phyloP scores from a whole-genome alignment of 805 yeast genomes.

The Wickerhamiella allomyrinae region DNA sequence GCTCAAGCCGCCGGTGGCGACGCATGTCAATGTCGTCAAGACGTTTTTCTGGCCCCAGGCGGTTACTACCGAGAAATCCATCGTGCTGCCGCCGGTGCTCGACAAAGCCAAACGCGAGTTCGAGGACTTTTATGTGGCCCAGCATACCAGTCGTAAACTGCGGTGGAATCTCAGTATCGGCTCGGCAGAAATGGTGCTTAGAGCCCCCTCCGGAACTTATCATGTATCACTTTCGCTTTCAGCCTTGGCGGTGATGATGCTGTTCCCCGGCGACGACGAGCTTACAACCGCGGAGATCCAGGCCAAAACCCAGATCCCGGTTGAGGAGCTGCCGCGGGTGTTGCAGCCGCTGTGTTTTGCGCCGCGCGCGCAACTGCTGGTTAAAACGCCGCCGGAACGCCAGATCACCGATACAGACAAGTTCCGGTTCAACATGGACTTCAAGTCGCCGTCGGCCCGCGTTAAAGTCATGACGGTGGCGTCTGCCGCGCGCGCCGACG shows the following conservation, averaged over 20 bases:
- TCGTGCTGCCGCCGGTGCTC: constrained; percentile 30
- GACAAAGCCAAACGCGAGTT: constrained; percentile 32
- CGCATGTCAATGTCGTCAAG: constrained; percentile 49
- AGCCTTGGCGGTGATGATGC: constrained; percentile 61
- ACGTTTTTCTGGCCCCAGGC: constrained; percentile 68
- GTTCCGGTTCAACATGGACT: constrained; percentile 43
- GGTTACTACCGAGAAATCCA: constrained; percentile 55
- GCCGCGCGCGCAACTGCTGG: constrained; percentile 60
- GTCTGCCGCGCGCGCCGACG: constrained; percentile 42
- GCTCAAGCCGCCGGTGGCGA: constrained; percentile 50
- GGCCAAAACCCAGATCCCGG: constrained; percentile 57
- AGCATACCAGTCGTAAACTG: constrained; percentile 44
- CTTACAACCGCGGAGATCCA: constrained; percentile 49
- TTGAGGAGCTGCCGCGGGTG: constrained; percentile 57
- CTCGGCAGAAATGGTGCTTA: constrained; percentile 60
- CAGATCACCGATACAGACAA: constrained; percentile 34
- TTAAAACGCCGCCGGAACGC: constrained; percentile 39
- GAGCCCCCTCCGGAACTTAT: constrained; percentile 54
- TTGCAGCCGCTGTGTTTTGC: constrained; percentile 75
- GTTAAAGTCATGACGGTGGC: constrained; percentile 59
- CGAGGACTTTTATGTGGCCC: constrained; percentile 35
- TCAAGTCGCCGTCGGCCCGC: constrained; percentile 36
- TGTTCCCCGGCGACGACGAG: constrained; percentile 44
- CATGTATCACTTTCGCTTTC: constrained; percentile 69
- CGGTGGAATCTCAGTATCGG: constrained; percentile 79